Conservation (phyloP, 148 eudicot species). For the Diospyros kaki region DNA sequence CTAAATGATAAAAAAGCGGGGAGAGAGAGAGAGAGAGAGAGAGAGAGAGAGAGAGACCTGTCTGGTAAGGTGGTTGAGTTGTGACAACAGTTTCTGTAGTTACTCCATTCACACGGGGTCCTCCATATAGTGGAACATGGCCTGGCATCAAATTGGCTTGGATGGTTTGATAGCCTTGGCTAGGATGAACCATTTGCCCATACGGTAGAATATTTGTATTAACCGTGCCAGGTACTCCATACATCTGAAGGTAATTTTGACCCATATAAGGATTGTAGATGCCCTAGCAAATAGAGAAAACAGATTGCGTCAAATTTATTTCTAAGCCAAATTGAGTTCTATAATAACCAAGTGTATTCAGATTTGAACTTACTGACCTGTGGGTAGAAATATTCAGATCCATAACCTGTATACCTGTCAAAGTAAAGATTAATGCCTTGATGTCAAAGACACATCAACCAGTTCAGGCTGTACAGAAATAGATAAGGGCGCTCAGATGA, state of each 20-base stretch:
- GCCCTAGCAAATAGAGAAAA: constrained; percentile 13
- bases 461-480: background rate
- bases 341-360: background rate
- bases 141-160: constrained; percentile 24
- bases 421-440: constrained; percentile 8
- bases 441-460: background rate
- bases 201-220: constrained; percentile 11
- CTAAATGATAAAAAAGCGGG: background rate
- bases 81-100: constrained; percentile 17
- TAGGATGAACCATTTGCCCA: constrained; percentile 20
- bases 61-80: constrained; percentile 17
- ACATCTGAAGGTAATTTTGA: constrained; percentile 19
- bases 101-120: constrained; percentile 19
- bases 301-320: background rate
- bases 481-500: background rate
- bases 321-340: background rate
- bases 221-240: constrained; percentile 17
- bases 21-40: too few relatives aligned
- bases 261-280: constrained; percentile 17
- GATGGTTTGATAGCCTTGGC: constrained; percentile 13
- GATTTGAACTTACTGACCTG: constrained; percentile 21
- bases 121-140: constrained; percentile 17
- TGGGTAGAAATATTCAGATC: constrained; percentile 28
- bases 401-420: constrained; percentile 28
- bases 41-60: constrained; percentile 17